These are phyloP conservation scores for Xylaria sp. DNA, from an alignment of 2,329 filamentous ascomycete species.

Conservation along the genomic window DNA sequence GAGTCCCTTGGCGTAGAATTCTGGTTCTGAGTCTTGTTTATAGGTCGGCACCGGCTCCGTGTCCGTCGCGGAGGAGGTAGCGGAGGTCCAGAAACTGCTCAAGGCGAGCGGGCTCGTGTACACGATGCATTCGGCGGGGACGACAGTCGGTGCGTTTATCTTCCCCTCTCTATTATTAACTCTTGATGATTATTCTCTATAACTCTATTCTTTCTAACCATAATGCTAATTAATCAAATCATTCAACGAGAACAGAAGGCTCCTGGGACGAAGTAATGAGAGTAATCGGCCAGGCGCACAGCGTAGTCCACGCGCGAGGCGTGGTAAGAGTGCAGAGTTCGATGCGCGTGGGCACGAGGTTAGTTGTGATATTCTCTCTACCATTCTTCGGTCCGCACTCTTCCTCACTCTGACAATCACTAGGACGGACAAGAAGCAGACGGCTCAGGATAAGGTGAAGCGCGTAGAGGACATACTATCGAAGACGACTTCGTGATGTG, in stretches of 20 bases:
- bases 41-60: slow-evolving; percentile 79
- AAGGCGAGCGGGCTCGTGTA: slow-evolving; percentile 81
- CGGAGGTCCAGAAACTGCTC: slow-evolving; percentile 84
- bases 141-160: slow-evolving; percentile 76
- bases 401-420: neutral
- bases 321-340: slow-evolving; percentile 85
- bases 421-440: slow-evolving; percentile 88
- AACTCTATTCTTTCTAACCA: neutral
- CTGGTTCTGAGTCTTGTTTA: no score
- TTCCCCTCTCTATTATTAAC: neutral
- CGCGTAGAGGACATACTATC: slow-evolving; percentile 59
- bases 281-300: slow-evolving; percentile 85
- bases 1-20: no score
- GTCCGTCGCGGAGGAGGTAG: slow-evolving; percentile 83
- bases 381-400: neutral
- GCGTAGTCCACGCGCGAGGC: slow-evolving; percentile 76
- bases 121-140: slow-evolving; percentile 91
- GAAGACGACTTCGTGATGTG: slow-evolving; percentile 24
- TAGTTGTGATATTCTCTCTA: slow-evolving; percentile 31
- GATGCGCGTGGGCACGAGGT: slow-evolving; percentile 83
- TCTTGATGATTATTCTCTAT: neutral
- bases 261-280: slow-evolving; percentile 87
- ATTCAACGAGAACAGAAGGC: no score
- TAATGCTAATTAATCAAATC: neutral
- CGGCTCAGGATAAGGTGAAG: slow-evolving; percentile 79